Conservation (phyloP, 2,329 filamentous ascomycete genomes). For the Paramyrothecium sp. region DNA sequence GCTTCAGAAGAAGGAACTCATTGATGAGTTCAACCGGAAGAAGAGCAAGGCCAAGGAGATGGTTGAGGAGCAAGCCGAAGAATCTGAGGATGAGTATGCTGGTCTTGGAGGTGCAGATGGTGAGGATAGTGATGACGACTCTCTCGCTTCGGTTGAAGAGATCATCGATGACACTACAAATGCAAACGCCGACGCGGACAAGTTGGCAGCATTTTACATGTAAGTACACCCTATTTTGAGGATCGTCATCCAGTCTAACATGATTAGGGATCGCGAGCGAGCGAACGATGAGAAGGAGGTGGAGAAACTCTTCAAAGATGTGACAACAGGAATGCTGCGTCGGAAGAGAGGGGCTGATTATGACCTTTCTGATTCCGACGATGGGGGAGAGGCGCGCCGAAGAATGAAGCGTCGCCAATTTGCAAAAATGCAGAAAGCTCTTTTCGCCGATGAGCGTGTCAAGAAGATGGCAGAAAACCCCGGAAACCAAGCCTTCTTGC, state of each 20-base stretch:
- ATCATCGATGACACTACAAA: constrained; percentile 88
- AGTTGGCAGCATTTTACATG: constrained; percentile 85
- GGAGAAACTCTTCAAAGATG: constrained; percentile 87
- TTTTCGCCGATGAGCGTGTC: constrained; percentile 85
- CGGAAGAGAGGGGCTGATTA: constrained; percentile 80
- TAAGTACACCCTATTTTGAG: constrained; percentile 62
- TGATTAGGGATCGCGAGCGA: constrained; percentile 70
- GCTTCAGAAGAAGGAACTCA: constrained; percentile 49
- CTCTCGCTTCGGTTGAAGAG: constrained; percentile 69
- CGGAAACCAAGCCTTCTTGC: constrained; percentile 86
- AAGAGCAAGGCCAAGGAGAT: constrained; percentile 84
- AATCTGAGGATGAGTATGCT: constrained; percentile 97
- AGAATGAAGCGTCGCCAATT: constrained; percentile 86
- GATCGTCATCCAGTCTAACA: not conserved
- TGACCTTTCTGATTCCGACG: constrained; percentile 87
- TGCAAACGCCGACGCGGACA: constrained; percentile 74
- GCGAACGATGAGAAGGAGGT: constrained; percentile 82
- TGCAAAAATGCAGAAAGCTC: constrained; percentile 84
- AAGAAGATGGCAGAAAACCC: constrained; percentile 87
- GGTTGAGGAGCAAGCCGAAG: constrained; percentile 90
- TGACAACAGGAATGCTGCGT: constrained; percentile 84
- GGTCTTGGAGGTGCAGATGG: constrained; percentile 88
- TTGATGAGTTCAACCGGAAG: constrained; percentile 73
- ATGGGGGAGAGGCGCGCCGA: constrained; percentile 74
- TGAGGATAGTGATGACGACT: constrained; percentile 76